These are phyloP conservation scores for Amphicarpaea edgeworthii DNA, from an alignment of 306 rosid species.

Conservation along the genomic window DNA sequence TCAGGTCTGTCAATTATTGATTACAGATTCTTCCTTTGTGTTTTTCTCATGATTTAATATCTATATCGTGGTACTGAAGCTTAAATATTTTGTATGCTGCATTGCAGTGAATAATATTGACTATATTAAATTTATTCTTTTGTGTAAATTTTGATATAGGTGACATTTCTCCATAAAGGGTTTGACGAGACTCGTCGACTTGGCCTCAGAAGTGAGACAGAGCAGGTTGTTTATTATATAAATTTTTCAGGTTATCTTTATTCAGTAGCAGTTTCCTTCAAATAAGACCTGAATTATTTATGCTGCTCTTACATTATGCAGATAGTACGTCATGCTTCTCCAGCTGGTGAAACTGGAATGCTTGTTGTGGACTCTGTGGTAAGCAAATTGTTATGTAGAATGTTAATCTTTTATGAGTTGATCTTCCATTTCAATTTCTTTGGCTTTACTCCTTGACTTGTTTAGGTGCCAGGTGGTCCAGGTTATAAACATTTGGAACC, in stretches of 20 bases:
- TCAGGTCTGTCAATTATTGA: slow-evolving; percentile 81
- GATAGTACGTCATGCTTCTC: slow-evolving; percentile 89
- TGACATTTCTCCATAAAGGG: slow-evolving; percentile 94
- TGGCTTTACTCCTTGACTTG: slow-evolving; percentile 46
- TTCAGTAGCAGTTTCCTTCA: slow-evolving; percentile 29
- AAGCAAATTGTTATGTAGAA: slow-evolving; percentile 45
- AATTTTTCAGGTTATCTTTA: slow-evolving; percentile 1
- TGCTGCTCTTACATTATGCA: slow-evolving; percentile 52
- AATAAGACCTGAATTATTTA: slow-evolving; percentile 40
- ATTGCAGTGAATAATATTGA: slow-evolving; percentile 21
- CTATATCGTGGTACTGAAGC: slow-evolving; percentile 3
- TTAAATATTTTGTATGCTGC: slow-evolving; percentile 19
- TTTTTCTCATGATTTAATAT: slow-evolving; percentile 23
- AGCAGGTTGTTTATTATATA: slow-evolving; percentile 74
- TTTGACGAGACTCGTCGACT: slow-evolving; percentile 97
- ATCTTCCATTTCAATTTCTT: slow-evolving; percentile 39
- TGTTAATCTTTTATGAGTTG: slow-evolving; percentile 12
- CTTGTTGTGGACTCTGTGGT: slow-evolving; percentile 97
- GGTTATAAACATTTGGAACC: slow-evolving; percentile 87
- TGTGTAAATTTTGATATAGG: slow-evolving; percentile 56
- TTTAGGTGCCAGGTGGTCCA: slow-evolving; percentile 98
- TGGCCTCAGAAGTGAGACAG: slow-evolving; percentile 89
- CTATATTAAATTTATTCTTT: slow-evolving; percentile 3
- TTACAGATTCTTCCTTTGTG: slow-evolving; percentile 8
- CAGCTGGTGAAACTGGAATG: slow-evolving; percentile 90